Percentiles rank a stretch among this genome's conserved stretches.
These are phyloP conservation scores for Breviolum minutum DNA, from an alignment of 73 alveolate genomes.

Conservation along the genomic window DNA sequence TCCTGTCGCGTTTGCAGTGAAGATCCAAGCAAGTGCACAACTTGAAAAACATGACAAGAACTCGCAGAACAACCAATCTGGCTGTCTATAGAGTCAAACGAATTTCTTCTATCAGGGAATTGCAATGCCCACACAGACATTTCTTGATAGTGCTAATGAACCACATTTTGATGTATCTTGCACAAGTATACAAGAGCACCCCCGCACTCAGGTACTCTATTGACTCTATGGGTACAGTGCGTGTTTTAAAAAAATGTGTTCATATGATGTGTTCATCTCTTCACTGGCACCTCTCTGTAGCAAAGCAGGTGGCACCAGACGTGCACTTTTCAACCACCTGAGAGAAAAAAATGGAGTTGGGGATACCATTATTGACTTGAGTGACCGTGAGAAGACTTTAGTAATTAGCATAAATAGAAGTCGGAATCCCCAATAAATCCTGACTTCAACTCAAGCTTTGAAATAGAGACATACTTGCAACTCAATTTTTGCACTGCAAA, in stretches of 20 bases:
- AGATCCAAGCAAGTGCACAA: background rate
- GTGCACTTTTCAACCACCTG: conserved; percentile 37
- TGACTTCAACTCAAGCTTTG: background rate
- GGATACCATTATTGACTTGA: background rate
- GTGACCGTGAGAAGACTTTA: background rate
- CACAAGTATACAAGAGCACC: too few species aligned
- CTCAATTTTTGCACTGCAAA: background rate
- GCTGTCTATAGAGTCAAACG: background rate
- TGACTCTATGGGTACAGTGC: background rate
- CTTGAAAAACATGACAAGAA: too few species aligned
- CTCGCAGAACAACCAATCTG: too few species aligned
- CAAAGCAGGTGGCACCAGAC: conserved; percentile 58
- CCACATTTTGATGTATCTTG: background rate
- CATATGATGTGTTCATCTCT: too few species aligned
- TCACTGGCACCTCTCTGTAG: conserved; percentile 24
- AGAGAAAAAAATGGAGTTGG: background rate
- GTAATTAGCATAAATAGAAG: background rate
- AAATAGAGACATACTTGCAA: background rate
- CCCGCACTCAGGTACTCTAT: background rate
- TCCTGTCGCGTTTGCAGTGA: background rate
- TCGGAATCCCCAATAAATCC: background rate
- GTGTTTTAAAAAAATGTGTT: too few species aligned
- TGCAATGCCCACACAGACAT: too few species aligned
- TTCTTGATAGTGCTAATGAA: background rate
- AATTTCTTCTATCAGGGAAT: background rate